Evolutionary conservation across 345 rosid genomes (phyloP), one percentile per base, ranked within the genome.

Genomic region (Erodium maritimum): DNA sequence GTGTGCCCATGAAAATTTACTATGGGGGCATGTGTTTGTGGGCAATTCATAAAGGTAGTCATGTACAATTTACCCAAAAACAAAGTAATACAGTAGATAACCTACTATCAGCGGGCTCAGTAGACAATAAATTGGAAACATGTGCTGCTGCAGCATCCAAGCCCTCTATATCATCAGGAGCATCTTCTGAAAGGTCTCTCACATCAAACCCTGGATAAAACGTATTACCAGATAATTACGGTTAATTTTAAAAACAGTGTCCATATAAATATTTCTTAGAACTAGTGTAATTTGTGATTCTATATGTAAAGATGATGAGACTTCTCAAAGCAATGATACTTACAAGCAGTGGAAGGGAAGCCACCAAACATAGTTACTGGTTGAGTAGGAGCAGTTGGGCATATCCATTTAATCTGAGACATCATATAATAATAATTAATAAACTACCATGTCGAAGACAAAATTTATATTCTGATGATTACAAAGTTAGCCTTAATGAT

Each of bases 311-410:
- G 17, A 21, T 8, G 17, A n/a, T 24, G 4, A 21, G 11, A 57
- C 21, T 9, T 65, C 25, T 19, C 48, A 52, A 61, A 58, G 57
- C 64, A 75, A 22, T 60, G 54, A 52, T 55, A 68, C 97, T 79
- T 77, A 89, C 99, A 93, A 65, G 99, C 96, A 61, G 96, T 89
- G 62, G 97, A 83, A 56, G 97, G 99, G 65, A 89, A 89, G 71
- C 99, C 99, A 67, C 95, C 96, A 76, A 93, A 93, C 62, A 89
- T 55, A 60, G 80, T 77, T 72, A 93, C 68, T 9, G 96, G 99
- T 63, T 58, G 94, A 70, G 91, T 82, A 61, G 99, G 97, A 67
- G 99, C 91, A 71, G 99, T 93, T 12, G 99, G 99, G 76, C 99
- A 93, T 67, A 93, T 87, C 99, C 99, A 89, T 75, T 93, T 93